Conservation (phyloP, 2,329 filamentous ascomycete species). For the Aspergillus amoenus region DNA sequence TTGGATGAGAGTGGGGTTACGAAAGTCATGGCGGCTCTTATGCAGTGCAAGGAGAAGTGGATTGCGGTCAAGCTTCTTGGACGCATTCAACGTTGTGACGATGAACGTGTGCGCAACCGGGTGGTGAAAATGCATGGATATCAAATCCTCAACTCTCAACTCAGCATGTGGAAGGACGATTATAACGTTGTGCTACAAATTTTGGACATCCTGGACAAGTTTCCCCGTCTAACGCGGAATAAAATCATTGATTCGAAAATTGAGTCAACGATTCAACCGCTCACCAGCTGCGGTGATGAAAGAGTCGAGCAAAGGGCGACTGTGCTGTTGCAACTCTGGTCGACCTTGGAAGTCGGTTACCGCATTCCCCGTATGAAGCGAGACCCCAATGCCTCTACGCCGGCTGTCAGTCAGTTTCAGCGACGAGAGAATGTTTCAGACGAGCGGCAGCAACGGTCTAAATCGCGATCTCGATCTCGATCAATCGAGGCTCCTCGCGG, state of each 20-base stretch:
- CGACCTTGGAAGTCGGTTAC: conserved; percentile 84
- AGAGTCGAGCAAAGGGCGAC: conserved; percentile 71
- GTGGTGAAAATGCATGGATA: conserved; percentile 98
- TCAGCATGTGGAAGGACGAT: conserved; percentile 85
- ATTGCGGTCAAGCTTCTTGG: conserved; percentile 92
- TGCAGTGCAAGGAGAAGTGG: conserved; percentile 99
- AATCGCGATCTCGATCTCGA: conserved; percentile 50
- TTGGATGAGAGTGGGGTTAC: conserved; percentile 81
- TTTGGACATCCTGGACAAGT: conserved; percentile 80
- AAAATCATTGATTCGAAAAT: conserved; percentile 98
- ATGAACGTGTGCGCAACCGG: conserved; percentile 81
- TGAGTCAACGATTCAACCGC: conserved; percentile 71
- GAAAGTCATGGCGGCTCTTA: conserved; percentile 93
- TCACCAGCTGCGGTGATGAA: conserved; percentile 69
- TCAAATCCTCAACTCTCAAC: conserved; percentile 83
- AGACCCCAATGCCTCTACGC: conserved; percentile 62
- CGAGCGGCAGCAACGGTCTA: conserved; percentile 49
- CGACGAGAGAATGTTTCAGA: conserved; percentile 54
- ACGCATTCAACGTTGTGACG: conserved; percentile 82
- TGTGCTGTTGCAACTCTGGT: conserved; percentile 78
- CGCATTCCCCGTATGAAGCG: conserved; percentile 88
- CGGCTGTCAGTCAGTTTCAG: conserved; percentile 64
- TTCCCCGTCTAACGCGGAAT: conserved; percentile 89
- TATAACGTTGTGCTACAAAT: conserved; percentile 86
- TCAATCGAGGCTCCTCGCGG: conserved; percentile 46